These are phyloP conservation scores for Porphyrellus cyaneotinctus DNA, from an alignment of 768 basidiomycete genomes.

Conservation along the genomic window DNA sequence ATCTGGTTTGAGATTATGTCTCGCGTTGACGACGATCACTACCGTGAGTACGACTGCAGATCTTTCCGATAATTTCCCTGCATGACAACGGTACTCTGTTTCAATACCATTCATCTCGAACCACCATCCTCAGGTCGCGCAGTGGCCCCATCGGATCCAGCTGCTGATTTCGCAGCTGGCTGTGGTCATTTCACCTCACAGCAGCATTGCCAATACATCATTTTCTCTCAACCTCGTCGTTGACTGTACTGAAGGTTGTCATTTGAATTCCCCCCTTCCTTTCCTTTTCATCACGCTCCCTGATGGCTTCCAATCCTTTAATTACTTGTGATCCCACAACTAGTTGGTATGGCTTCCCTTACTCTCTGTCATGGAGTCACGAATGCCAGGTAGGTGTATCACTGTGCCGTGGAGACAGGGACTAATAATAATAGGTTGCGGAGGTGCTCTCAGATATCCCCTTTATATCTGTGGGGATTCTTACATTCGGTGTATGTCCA, in stretches of 20 bases:
- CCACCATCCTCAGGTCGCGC: neutral
- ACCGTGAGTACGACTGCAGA: neutral
- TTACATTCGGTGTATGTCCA: conserved; percentile 56
- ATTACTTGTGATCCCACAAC: conserved; percentile 10
- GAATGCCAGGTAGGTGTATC: conserved; percentile 41
- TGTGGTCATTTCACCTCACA: neutral
- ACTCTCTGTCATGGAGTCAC: conserved; percentile 36
- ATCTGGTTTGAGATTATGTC: conserved; percentile 11
- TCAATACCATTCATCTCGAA: neutral
- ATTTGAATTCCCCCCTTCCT: conserved; percentile 2
- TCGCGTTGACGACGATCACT: conserved; percentile 1
- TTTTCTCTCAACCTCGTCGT: neutral
- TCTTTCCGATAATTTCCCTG: neutral
- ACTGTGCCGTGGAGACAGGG: neutral
- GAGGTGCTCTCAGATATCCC: conserved; percentile 62
- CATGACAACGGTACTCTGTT: conserved; percentile 16
- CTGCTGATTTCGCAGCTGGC: conserved; percentile 6
- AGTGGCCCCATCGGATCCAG: conserved; percentile 8
- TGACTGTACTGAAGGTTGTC: neutral
- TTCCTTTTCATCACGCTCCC: conserved; percentile 15
- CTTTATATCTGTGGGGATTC: conserved; percentile 60
- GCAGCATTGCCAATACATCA: neutral
- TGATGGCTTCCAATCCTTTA: conserved; percentile 17
- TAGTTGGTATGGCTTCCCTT: conserved; percentile 23
- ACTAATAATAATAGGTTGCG: conserved; percentile 42